phyloP scores from a whole-genome alignment of 805 yeast genomes.

The Metschnikowia cubensis region DNA sequence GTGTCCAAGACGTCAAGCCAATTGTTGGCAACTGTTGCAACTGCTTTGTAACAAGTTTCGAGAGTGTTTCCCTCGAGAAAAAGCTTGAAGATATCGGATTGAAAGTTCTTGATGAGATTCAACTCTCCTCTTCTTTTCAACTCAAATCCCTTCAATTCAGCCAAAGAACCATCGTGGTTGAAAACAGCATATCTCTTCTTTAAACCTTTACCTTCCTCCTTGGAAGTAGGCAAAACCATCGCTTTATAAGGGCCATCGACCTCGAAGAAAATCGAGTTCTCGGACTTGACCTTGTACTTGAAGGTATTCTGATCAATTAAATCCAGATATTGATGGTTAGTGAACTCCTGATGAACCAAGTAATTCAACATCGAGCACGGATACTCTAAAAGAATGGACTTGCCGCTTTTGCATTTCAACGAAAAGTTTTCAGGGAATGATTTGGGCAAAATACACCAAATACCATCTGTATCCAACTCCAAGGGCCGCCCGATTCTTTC shows the following conservation, averaged over 20 bases:
- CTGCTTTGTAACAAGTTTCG: slow-evolving; percentile 79
- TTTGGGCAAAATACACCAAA: slow-evolving; percentile 95
- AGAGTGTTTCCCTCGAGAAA: slow-evolving; percentile 82
- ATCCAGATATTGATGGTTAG: slow-evolving; percentile 92
- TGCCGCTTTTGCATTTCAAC: slow-evolving; percentile 72
- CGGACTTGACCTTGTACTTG: slow-evolving; percentile 74
- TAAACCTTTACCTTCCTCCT: slow-evolving; percentile 95
- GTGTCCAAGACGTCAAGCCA: slow-evolving; percentile 94
- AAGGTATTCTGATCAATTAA: slow-evolving; percentile 64
- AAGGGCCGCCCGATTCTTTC: slow-evolving; percentile 93
- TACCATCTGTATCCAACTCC: slow-evolving; percentile 98
- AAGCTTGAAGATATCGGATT: slow-evolving; percentile 86
- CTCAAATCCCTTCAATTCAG: slow-evolving; percentile 96
- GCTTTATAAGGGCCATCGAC: slow-evolving; percentile 99
- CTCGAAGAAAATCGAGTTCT: slow-evolving; percentile 94
- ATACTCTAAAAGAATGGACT: slow-evolving; percentile 71
- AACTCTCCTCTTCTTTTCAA: slow-evolving; percentile 95
- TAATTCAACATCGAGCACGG: slow-evolving; percentile 97
- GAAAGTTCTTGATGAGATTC: slow-evolving; percentile 89
- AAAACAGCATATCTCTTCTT: slow-evolving; percentile 97
- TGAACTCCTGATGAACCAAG: slow-evolving; percentile 83
- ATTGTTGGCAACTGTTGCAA: slow-evolving; percentile 87
- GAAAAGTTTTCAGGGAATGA: slow-evolving; percentile 88
- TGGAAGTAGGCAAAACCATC: slow-evolving; percentile 94
- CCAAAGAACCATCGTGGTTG: slow-evolving; percentile 88